Evolutionary conservation across 805 yeast genomes (phyloP), one percentile per base, ranked within the genome.

Genomic region (Sungouiozyma ichnusensis): DNA sequence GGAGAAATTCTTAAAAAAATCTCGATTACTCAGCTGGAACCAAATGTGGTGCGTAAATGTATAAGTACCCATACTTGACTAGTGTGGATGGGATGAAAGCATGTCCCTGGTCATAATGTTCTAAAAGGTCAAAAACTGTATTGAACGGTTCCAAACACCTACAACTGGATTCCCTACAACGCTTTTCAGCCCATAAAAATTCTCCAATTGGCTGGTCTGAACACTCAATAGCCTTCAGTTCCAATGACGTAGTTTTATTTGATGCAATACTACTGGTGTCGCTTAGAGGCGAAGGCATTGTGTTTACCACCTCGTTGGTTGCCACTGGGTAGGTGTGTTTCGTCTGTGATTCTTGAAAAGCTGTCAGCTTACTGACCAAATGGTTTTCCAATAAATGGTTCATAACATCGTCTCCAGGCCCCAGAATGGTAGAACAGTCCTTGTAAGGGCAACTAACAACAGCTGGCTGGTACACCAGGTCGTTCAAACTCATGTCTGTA

Each of bases 81-180:
- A 53, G 31, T 2, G 56, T 45, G 2, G 46, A 50, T 3, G 57
- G 57, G 4, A 53, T 45, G 14, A 43, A 49, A 1, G 38, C 47
- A 37, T 53, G 57, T 6, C 29, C 27, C 35, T 50, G 53, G 31
- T 53, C 56, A 37, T 53, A 53, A 45, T 53, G 57, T 32, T 52
- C 57, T 3, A 53, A 39, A n/a, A 53, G 36, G 8, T 47, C 51
- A 32, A 48, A 42, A 2, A 46, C 48, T 14, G 53, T 38, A 11
- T 34, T n/a, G 20, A 44, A 47, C 13, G 42, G 43, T 7, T 14
- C 9, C 9, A 29, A 16, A 3, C 14, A 3, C 19, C 27, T 29
- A 19, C 42, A 43, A 16, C 38, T 19, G 11, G 41, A 33, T 19
- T 48, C 49, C 40, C 43, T 47, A 41, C 57, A 53, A 15, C 39